Conservation (phyloP, 2,329 filamentous ascomycete species). For the Myrmaecium sp. region DNA sequence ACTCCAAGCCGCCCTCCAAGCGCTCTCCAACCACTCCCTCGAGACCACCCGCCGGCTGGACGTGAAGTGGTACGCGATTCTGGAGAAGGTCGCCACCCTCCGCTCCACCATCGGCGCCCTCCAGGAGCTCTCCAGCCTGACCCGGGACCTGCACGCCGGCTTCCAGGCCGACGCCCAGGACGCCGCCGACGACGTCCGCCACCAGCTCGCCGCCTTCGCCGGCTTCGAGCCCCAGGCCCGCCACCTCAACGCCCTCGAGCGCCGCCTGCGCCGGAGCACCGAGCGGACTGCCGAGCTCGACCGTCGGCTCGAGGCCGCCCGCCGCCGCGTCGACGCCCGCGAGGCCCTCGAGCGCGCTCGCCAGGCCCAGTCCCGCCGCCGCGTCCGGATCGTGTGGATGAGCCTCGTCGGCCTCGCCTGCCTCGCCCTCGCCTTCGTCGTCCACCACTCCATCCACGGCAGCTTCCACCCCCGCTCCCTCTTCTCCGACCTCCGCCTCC, state of each 20-base stretch:
- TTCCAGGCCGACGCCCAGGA: slow-evolving; percentile 45
- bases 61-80: slow-evolving; percentile 55
- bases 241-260: slow-evolving; percentile 44
- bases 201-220: slow-evolving; percentile 43
- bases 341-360: slow-evolving; percentile 47
- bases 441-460: slow-evolving; percentile 16
- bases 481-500: no score
- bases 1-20: slow-evolving; percentile 22
- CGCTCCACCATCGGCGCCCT: slow-evolving; percentile 48
- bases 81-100: slow-evolving; percentile 49
- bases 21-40: slow-evolving; percentile 42
- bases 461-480: slow-evolving; percentile 5
- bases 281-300: slow-evolving; percentile 43
- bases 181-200: slow-evolving; percentile 41
- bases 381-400: slow-evolving; percentile 47
- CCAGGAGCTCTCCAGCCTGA: slow-evolving; percentile 47
- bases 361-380: slow-evolving; percentile 43
- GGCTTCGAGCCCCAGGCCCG: slow-evolving; percentile 48
- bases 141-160: slow-evolving; percentile 37
- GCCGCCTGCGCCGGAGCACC: slow-evolving; percentile 42
- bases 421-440: slow-evolving; percentile 30
- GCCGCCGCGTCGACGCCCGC: slow-evolving; percentile 48
- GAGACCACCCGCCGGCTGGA: slow-evolving; percentile 50
- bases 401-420: slow-evolving; percentile 29
- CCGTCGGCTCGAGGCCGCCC: slow-evolving; percentile 46